Percentiles rank a stretch among this genome's conserved stretches.
Conservation (phyloP, 305 asterid genomes). For the Plantago lanceolata region DNA sequence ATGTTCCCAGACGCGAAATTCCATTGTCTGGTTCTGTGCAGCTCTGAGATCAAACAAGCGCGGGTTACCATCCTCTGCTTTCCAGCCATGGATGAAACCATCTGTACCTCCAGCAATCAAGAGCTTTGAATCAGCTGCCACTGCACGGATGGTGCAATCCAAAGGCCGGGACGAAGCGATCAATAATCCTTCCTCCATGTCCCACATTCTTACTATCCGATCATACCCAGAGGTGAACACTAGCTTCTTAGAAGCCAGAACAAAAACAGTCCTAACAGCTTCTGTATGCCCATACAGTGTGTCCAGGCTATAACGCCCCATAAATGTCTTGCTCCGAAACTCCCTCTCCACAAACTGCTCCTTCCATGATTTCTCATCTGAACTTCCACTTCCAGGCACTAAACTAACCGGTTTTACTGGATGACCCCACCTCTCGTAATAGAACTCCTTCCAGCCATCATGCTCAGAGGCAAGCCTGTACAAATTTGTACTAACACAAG, state of each 20-base stretch:
- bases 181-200: conserved; percentile 75
- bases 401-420: conserved; percentile 33
- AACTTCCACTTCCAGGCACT: conserved; percentile 40
- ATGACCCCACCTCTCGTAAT: conserved; percentile 87
- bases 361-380: conserved; percentile 75
- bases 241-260: conserved; percentile 69
- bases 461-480: conserved; percentile 74
- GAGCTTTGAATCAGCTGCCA: conserved; percentile 74
- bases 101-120: conserved; percentile 88
- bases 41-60: conserved; percentile 65
- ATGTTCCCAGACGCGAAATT: conserved; percentile 83
- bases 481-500: conserved; percentile 64
- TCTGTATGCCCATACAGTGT: conserved; percentile 80
- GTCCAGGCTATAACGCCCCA: conserved; percentile 74
- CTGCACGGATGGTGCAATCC: conserved; percentile 91
- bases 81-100: conserved; percentile 94
- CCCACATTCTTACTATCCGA: conserved; percentile 87
- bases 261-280: conserved; percentile 73
- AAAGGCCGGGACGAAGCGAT: conserved; percentile 72
- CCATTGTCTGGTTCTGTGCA: conserved; percentile 44
- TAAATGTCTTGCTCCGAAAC: conserved; percentile 69
- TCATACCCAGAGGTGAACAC: conserved; percentile 89
- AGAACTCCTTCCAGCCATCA: conserved; percentile 81
- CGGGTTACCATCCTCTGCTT: conserved; percentile 67
- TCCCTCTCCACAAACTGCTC: conserved; percentile 82